Percentiles rank a stretch among this genome's conserved stretches.
phyloP scores from a whole-genome alignment of 148 eudicot genomes.

The Tetragonia tetragonoides region DNA sequence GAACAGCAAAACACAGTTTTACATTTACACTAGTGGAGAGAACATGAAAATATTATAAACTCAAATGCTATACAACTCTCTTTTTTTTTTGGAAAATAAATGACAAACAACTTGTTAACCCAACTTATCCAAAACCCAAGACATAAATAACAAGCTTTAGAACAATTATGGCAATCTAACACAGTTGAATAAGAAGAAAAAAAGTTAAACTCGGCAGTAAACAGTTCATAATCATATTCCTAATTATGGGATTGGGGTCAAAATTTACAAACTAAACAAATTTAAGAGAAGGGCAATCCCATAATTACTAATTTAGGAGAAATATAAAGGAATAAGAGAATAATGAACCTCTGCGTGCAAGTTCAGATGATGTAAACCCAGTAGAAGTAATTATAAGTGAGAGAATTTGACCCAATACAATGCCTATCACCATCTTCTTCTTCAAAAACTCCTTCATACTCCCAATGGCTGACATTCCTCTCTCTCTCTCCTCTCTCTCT shows the following conservation, averaged over 20 bases:
- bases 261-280: too few relatives aligned
- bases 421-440: conserved; percentile 49
- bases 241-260: too few relatives aligned
- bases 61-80: too few relatives aligned
- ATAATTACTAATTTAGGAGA: background rate
- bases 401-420: conserved; percentile 61
- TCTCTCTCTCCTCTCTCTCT: background rate
- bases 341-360: conserved; percentile 59
- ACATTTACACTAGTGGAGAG: too few relatives aligned
- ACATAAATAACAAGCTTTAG: background rate
- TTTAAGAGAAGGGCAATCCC: too few relatives aligned
- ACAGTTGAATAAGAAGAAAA: background rate
- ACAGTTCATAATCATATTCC: too few relatives aligned
- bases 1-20: too few relatives aligned
- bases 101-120: too few relatives aligned
- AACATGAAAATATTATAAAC: too few relatives aligned
- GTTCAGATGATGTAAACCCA: conserved; percentile 68
- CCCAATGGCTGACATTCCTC: conserved; percentile 22
- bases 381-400: conserved; percentile 75
- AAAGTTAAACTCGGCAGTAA: too few relatives aligned
- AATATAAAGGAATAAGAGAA: background rate
- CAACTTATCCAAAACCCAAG: background rate
- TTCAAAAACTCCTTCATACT: conserved; percentile 27
- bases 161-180: background rate
- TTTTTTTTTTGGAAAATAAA: too few relatives aligned